Evolutionary conservation across 495 filamentous ascomycete species (phyloP), one percentile per base, ranked within the genome.

Genomic region (Trichodelitschia bisporula): DNA sequence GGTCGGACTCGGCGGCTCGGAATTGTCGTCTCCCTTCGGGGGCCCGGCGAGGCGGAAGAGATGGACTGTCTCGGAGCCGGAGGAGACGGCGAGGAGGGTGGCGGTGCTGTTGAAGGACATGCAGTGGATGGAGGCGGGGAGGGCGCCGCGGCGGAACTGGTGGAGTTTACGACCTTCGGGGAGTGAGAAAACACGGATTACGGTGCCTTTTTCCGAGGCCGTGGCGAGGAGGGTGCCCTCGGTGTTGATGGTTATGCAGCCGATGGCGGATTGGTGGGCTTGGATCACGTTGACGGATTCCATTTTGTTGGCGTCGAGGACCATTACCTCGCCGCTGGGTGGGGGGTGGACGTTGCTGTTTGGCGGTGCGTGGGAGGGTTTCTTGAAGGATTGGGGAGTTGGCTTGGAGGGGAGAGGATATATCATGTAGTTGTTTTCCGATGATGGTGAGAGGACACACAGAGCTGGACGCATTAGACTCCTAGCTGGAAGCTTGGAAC

Each of bases 101-200:
- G 80, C 89, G 19, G 74, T 82, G 11, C 78, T 64, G 48, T 97
- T 97, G 58, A 95, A 97, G n/a, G 79, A 86, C 86, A 97, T 93
- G 66, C 80, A 89, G 50, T 76, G 92, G 35, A 97, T 95, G 14
- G 75, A 69, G 2, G 79, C 77, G 0, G 86, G 86, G 50, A 90
- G 90, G 6, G 82, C 89, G 16, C 86, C 86, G 37, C 86, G 64
- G 33, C 86, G 69, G 48, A 97, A 97, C 44, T 97, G 84, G 42
- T 74, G 92, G 12, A 97, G 64, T 46, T 91, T 97, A 40, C 80
- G 71, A 3, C 75, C 83, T 33, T 69, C 62, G 3, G 86, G 89
- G 3, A 97, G 62, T 0, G 77, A 73, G 50, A 95, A 95, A 24
- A 97, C 79, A 16, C 86, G 70, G 31, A 97, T 83, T 35, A 97